Base-by-base conservation (phyloP, 352 stramenopile genomes). In the Globisporangium spinosum region DNA sequence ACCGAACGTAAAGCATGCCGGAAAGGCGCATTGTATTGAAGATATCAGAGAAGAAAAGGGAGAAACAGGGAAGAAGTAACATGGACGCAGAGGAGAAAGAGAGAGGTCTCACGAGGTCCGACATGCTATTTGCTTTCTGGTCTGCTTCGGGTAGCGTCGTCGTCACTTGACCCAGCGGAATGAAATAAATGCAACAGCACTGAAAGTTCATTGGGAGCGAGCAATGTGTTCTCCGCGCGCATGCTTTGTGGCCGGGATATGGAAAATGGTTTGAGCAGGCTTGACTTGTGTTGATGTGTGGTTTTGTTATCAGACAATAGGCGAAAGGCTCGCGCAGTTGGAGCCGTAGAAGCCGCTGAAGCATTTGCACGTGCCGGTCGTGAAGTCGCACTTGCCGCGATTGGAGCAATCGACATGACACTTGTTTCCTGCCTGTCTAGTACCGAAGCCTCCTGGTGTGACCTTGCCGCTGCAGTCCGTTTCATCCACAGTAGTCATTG, bases 341-440 rank as follows among this genome's bases (percentile, higher is more conserved):
- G 85, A 89, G n/a, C 85, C 83, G 64, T 89, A 91, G 65, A 89
- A 94, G 15, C 89, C 85, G 4, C 71, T 58, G 58, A 89, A 95
- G 77, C 89, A 94, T 51, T 68, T 60, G 73, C 86, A 95, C 2
- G 76, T 75, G 38, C 86, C 88, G 0, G 67, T 87, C 34, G 72
- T 74, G 69, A 80, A 91, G 76, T 94, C 83, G 70, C 87, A 96
- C 17, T 81, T 77, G 53, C 88, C 87, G 17, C 85, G 82, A 63
- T 95, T 94, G 7, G 88, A 72, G 66, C 86, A 95, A 45, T 91
- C 83, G 23, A 92, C 80, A 34, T 94, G 84, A 53, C 84, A 95
- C 15, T 80, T 67, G 53, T 94, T 93, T 56, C 74, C 85, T 1
- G 53, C 10, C 1, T 22, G 73, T 0, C 85, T 83, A 0, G 70